Base-by-base conservation (phyloP, 192 early-diverging fungal species). In the Bifiguratus adelaidae region DNA sequence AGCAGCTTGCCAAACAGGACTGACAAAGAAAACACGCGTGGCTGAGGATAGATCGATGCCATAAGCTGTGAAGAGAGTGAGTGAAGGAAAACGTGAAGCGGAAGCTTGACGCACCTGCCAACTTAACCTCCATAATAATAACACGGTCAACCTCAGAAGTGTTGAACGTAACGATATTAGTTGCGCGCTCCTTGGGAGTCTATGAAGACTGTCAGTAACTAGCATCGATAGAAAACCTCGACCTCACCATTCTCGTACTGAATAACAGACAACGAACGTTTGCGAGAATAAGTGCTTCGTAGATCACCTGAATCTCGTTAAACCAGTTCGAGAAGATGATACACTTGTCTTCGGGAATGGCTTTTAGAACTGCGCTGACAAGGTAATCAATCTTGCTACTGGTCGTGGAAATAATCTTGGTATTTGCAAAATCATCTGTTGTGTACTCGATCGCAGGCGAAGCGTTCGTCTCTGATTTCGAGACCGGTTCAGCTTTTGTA, bases 11-110 rank as follows among this genome's bases (percentile, higher is more conserved):
- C 81, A 85, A 13, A 88, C 78, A 0, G 84, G 84, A 9, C 78
- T 83, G 7, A 80, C 57, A 45, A 84, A 84, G 58, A 76, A 84
- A 11, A 84, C 77, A 0, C 82, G 71, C 4, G 81, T 76, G 2
- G 85, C 85, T 3, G 77, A 71, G 0, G 81, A 86, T 5, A 88
- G 70, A 41, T 89, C 83, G 26, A 89, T 86, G 0, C 89, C 89
- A 34, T 73, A 88, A 1, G 85, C 80, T 5, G 76, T 83, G 32
- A 21, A 40, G 37, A 15, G 75, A 16, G 20, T 64, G 28, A 12
- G 72, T 61, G 18, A 65, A 60, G 60, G 66, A 63, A 8, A 70
- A 40, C 37, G 15, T 40, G 37, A 40, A 5, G 22, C 37, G 0
- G 7, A n/a, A 5, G 37, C 15, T 6, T 40, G 7, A 40, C 15